Conservation (phyloP, 2,329 filamentous ascomycete genomes). For the Lecanosticta acicola region DNA sequence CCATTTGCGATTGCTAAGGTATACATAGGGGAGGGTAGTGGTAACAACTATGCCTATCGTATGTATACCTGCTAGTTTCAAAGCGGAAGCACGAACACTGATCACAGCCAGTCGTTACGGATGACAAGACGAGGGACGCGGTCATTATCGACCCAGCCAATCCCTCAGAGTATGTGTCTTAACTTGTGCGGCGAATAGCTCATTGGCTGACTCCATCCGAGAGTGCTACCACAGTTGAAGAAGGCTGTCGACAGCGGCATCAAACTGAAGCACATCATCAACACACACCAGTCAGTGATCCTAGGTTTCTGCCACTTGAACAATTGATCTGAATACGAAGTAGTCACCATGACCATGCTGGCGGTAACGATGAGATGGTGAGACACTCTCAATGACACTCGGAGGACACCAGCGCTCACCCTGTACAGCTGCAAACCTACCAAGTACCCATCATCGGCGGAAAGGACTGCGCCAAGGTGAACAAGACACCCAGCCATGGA, state of each 20-base stretch:
- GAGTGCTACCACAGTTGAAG: conserved; percentile 62
- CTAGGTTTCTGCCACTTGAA: not conserved
- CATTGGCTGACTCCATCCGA: conserved; percentile 27
- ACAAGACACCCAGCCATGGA: conserved; percentile 66
- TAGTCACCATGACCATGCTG: conserved; percentile 91
- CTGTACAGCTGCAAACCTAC: conserved; percentile 51
- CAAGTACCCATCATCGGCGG: conserved; percentile 78
- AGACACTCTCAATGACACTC: conserved; percentile 23
- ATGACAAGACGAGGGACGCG: conserved; percentile 46
- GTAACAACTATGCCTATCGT: conserved; percentile 77
- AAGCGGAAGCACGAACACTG: not conserved
- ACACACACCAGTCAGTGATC: conserved; percentile 82
- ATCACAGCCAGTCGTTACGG: conserved; percentile 36
- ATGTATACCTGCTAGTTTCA: not conserved
- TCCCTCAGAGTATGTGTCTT: conserved; percentile 60
- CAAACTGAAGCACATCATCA: conserved; percentile 83
- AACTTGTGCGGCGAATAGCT: not conserved
- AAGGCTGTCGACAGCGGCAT: conserved; percentile 67
- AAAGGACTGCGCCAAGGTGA: conserved; percentile 76
- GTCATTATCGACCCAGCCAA: conserved; percentile 74
- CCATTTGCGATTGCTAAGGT: conserved; percentile 10
- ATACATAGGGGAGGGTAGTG: conserved; percentile 62
- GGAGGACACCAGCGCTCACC: not conserved
- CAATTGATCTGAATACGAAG: conserved; percentile 2
- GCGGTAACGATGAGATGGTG: conserved; percentile 81